phyloP scores from a whole-genome alignment of 169 alveolate species.

The Eimeria maxima region DNA sequence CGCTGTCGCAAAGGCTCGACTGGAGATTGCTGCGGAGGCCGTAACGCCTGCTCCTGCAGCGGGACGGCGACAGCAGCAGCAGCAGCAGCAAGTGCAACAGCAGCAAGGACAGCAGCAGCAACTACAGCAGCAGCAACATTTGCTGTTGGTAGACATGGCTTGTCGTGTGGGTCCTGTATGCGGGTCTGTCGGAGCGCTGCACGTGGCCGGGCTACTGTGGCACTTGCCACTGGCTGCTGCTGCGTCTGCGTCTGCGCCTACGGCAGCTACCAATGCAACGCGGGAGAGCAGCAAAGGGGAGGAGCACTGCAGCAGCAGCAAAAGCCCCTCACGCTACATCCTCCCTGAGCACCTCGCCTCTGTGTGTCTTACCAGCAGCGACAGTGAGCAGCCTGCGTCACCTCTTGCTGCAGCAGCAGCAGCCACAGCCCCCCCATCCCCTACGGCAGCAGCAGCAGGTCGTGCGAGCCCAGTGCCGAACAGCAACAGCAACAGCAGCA shows the following conservation, averaged over 20 bases:
- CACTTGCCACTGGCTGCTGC: slow-evolving; percentile 60
- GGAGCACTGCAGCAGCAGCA: slow-evolving; percentile 4
- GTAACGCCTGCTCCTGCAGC: slow-evolving; percentile 18
- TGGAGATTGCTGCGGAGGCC: slow-evolving; percentile 69
- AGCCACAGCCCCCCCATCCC: slow-evolving; percentile 29
- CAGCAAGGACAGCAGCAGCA: slow-evolving; percentile 5
- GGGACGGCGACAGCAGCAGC: background rate
- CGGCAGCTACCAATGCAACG: slow-evolving; percentile 53
- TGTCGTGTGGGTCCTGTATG: slow-evolving; percentile 73
- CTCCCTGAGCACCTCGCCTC: slow-evolving; percentile 50
- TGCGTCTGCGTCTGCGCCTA: background rate
- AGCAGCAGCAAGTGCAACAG: slow-evolving; percentile 45
- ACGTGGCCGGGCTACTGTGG: slow-evolving; percentile 69
- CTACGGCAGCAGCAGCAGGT: slow-evolving; percentile 39
- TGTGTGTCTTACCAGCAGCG: slow-evolving; percentile 60
- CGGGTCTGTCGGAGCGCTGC: slow-evolving; percentile 60
- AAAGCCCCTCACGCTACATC: slow-evolving; percentile 9
- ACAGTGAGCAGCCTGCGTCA: slow-evolving; percentile 15
- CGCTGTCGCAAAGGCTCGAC: slow-evolving; percentile 48
- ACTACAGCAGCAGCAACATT: slow-evolving; percentile 48
- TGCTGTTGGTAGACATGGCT: slow-evolving; percentile 61
- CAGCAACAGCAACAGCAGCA: slow-evolving; percentile 71
- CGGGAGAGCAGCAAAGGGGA: background rate
- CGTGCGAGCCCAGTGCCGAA: background rate
- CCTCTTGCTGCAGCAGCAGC: slow-evolving; percentile 17